Base-by-base conservation (phyloP, 768 basidiomycete genomes). In the Hemileccinum rubropunctum region DNA sequence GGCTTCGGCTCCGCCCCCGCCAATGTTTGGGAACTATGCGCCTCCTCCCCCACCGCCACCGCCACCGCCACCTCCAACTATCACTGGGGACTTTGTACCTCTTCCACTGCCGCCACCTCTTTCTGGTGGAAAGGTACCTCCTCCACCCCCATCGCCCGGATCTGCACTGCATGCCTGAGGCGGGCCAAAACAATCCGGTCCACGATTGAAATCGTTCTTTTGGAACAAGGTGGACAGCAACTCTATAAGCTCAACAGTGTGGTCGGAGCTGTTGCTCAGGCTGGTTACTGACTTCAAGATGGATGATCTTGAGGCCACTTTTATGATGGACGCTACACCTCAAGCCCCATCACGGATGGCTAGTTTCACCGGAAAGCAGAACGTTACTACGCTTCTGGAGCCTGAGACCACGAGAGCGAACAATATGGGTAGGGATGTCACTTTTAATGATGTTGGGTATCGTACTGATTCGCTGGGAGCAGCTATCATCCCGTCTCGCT, bases 401-500 rank as follows among this genome's bases (percentile, higher is more conserved):
- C n/a, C n/a, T n/a, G n/a, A 90, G 61, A 89, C 88, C 39, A 85
- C 82, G 14, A 76, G 91, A 14, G 89, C 94, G 1, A 91, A 91
- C 56, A 89, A 95, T 59, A 76, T 94, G 56, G 87, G 91, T 84
- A 35, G 56, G 58, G 78, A 68, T n/a, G 18, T 13, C 39, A 40
- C 6, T 12, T 17, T 1, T 4, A 20, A 18, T 6, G 1, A 13
- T 15, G 37, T 43, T n/a, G 8, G 43, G 33, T 42, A 23, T 39
- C 6, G 6, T 48, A n/a, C 57, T 50, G 34, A 49, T 42, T 44
- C 26, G 6, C 46, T 41, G 48, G 17, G 12, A 28, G 26, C 44
- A 91, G 91, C 82, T 1, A 94, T 95, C 57, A 90, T 95, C 86
- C 73, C 95, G 1, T 81, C 84, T 2, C 75, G 83, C 12, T 82